Evolutionary conservation across 768 basidiomycete species (phyloP), one percentile per base, ranked within the genome.

Genomic region (Calocera cornea): DNA sequence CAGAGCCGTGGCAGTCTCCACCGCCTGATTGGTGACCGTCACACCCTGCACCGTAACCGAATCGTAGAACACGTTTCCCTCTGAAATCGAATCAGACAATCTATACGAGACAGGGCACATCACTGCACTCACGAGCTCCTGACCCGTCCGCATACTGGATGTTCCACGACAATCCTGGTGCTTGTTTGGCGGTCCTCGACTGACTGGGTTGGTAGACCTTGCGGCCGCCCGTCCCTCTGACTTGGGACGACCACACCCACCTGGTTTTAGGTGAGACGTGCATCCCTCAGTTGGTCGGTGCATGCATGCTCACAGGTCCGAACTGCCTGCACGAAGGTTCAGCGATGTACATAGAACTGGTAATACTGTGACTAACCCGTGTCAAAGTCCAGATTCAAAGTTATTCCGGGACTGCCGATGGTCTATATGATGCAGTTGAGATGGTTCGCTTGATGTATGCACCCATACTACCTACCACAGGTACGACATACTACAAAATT

Each of bases 351-450:
- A n/a, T n/a, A n/a, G n/a, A n/a, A n/a, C n/a, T n/a, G n/a, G n/a
- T 41, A 41, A 38, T 38, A 19, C 44, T 19, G 44, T 7, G 19
- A 22, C 66, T 19, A 47, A 29, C 73, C 74, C 16, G 75, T 75
- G 60, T 75, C 74, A 64, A 74, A 74, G 41, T 75, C 74, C 2
- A 79, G 75, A 67, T 78, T 75, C 41, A 78, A 69, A 2, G 77
- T 77, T 27, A 78, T 75, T 31, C 76, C 77, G 1, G 79, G 79
- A 27, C 77, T 79, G 64, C 79, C 79, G 38, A 78, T 75, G 68
- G 73, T 77, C 54, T 60, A 33, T 19, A 22, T 27, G 31, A 60
- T 33, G 19, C 19, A 22, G 27, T 27, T 60, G 31, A 60, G 54
- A 5, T 60, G 19, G 31, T 29, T 16, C 24, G 31, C 27, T 22